Percentiles rank a stretch among this genome's conserved stretches.
Conservation (phyloP, 495 filamentous ascomycete genomes). For the Mycothermus thermophilus region DNA sequence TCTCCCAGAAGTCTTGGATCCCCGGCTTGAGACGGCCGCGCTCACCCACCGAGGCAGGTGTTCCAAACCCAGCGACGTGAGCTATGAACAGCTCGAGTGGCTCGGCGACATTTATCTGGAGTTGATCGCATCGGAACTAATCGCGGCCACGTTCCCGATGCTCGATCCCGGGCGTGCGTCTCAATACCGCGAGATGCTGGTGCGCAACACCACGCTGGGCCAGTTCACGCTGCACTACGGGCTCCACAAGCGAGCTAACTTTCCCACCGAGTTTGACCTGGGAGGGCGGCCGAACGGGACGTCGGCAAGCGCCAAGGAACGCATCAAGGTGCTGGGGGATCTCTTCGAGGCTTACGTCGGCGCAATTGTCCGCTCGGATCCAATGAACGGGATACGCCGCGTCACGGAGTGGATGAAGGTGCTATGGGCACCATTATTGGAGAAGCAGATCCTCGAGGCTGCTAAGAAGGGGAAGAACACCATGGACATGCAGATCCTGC, state of each 20-base stretch:
- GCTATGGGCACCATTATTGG: conserved; percentile 45
- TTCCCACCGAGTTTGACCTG: conserved; percentile 33
- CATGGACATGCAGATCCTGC: conserved; percentile 17
- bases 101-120: conserved; percentile 66
- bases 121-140: conserved; percentile 48
- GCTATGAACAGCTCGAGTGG: conserved; percentile 61
- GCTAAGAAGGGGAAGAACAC: conserved; percentile 3
- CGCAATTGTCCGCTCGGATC: conserved; percentile 53
- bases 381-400: conserved; percentile 41
- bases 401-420: conserved; percentile 54
- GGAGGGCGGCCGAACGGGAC: conserved; percentile 20
- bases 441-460: conserved; percentile 27
- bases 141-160: conserved; percentile 47
- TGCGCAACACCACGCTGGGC: conserved; percentile 66
- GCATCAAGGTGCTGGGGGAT: conserved; percentile 59
- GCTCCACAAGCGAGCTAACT: conserved; percentile 44
- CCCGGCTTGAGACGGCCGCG: conserved; percentile 42
- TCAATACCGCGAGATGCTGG: conserved; percentile 51
- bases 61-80: conserved; percentile 21
- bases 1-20: conserved; percentile 45
- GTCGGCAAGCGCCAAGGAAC: conserved; percentile 34
- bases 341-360: conserved; percentile 84
- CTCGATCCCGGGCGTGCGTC: conserved; percentile 46
- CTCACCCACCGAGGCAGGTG: conserved; percentile 50
- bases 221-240: conserved; percentile 51